Evolutionary conservation across 164 flowering plant species (phyloP).

Genomic region (Echeveria elegans): DNA sequence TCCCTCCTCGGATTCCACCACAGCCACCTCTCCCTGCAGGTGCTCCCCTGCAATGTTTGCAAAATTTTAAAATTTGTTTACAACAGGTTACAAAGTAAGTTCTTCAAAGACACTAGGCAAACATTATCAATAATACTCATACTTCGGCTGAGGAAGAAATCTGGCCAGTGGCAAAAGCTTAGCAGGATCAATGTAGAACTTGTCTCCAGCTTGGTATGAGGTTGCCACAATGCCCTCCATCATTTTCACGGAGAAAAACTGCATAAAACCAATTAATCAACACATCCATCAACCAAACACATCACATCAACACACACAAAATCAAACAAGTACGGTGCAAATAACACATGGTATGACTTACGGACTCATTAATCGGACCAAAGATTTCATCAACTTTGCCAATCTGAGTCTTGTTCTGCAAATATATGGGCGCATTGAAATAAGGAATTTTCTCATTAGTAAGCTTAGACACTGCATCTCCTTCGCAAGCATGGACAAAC

Average conservation of each 20-base stretch:
- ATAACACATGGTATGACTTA: slow-evolving; percentile 26
- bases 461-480: slow-evolving; percentile 91
- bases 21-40: slow-evolving; percentile 40
- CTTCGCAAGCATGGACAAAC: slow-evolving; percentile 87
- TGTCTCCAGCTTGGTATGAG: slow-evolving; percentile 71
- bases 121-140: slow-evolving; percentile 19
- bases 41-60: slow-evolving; percentile 28
- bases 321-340: background rate
- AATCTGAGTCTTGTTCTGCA: slow-evolving; percentile 89
- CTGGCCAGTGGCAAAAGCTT: slow-evolving; percentile 86
- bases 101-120: background rate
- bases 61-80: background rate
- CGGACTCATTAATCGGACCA: slow-evolving; percentile 96
- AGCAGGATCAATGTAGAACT: slow-evolving; percentile 84
- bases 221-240: slow-evolving; percentile 94
- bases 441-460: slow-evolving; percentile 83
- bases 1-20: slow-evolving; percentile 34
- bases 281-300: background rate
- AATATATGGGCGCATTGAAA: slow-evolving; percentile 87
- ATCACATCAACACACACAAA: background rate
- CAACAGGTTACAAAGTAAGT: background rate
- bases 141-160: slow-evolving; percentile 97
- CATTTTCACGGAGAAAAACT: slow-evolving; percentile 89
- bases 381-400: slow-evolving; percentile 98
- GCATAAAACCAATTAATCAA: slow-evolving; percentile 14